Percentiles rank a stretch among this genome's conserved stretches.
phyloP scores from a whole-genome alignment of 805 yeast species.

The Candida morakotiae region DNA sequence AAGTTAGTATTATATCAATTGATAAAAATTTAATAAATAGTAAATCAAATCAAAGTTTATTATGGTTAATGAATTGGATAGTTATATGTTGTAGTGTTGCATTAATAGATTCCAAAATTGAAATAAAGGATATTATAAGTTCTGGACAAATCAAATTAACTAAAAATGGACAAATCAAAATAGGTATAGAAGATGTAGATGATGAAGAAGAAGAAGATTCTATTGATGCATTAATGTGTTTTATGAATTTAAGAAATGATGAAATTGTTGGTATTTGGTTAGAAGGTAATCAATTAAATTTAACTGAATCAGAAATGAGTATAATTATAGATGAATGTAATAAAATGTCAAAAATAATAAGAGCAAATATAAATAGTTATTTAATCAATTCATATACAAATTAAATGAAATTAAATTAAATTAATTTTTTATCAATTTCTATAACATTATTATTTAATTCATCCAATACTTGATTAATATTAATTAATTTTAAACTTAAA shows the following conservation, averaged over 20 bases:
- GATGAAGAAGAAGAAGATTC: slow-evolving; percentile 13
- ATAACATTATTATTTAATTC: slow-evolving; percentile 19
- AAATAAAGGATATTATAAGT: slow-evolving; percentile 71
- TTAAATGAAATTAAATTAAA: background rate
- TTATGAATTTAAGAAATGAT: slow-evolving; percentile 49
- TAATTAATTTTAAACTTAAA: slow-evolving; percentile 29
- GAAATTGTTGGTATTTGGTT: slow-evolving; percentile 61
- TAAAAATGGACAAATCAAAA: slow-evolving; percentile 8
- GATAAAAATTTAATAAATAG: slow-evolving; percentile 21
- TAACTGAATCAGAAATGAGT: slow-evolving; percentile 15
- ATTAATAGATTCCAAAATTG: slow-evolving; percentile 80
- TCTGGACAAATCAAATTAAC: slow-evolving; percentile 45
- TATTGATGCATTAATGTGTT: slow-evolving; percentile 44
- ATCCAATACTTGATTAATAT: slow-evolving; percentile 31
- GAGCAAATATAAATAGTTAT: slow-evolving; percentile 44
- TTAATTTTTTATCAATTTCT: background rate
- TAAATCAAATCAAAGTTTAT: slow-evolving; percentile 12
- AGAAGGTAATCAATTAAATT: slow-evolving; percentile 26
- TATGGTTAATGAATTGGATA: slow-evolving; percentile 46
- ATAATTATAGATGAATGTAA: slow-evolving; percentile 42
- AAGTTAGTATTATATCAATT: slow-evolving; percentile 60
- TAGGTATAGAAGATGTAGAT: slow-evolving; percentile 16
- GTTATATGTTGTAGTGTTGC: slow-evolving; percentile 70
- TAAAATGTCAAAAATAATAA: slow-evolving; percentile 36
- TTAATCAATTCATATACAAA: slow-evolving; percentile 19